phyloP scores from a whole-genome alignment of 352 stramenopile species.

The Phytophthora hibernalis region DNA sequence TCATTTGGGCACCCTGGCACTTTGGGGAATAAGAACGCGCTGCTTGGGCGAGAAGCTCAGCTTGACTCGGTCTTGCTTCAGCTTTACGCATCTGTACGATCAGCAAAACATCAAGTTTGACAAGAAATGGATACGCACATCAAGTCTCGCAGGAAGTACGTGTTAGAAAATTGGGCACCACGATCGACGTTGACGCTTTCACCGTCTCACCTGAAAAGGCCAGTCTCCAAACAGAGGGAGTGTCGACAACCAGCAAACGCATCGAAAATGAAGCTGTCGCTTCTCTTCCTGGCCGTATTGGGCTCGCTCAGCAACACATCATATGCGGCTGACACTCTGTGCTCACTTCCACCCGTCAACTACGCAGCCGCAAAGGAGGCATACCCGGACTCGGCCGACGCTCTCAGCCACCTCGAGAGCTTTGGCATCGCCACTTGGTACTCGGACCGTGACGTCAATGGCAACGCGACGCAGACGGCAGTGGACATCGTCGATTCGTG shows the following conservation, averaged over 20 bases:
- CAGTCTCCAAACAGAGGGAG: slow-evolving; percentile 28
- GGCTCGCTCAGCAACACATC: background rate
- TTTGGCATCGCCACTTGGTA: slow-evolving; percentile 76
- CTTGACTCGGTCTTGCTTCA: slow-evolving; percentile 18
- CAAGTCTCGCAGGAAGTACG: slow-evolving; percentile 14
- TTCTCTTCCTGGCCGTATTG: slow-evolving; percentile 15
- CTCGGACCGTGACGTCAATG: slow-evolving; percentile 51
- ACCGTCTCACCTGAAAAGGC: slow-evolving; percentile 18
- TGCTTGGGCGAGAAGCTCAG: background rate
- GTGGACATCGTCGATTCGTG: slow-evolving; percentile 47
- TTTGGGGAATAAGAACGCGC: too few species aligned
- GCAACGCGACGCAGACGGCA: slow-evolving; percentile 42
- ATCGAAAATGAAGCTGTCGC: slow-evolving; percentile 17
- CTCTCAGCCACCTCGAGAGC: slow-evolving; percentile 60
- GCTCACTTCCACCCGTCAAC: slow-evolving; percentile 50
- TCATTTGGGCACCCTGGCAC: too few species aligned
- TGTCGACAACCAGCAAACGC: slow-evolving; percentile 13
- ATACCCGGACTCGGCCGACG: slow-evolving; percentile 57
- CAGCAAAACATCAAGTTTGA: slow-evolving; percentile 18
- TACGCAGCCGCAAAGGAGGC: slow-evolving; percentile 52
- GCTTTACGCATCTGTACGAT: slow-evolving; percentile 21
- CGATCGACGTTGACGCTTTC: slow-evolving; percentile 15
- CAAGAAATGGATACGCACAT: slow-evolving; percentile 14
- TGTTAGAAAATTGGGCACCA: slow-evolving; percentile 6
- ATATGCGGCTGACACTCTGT: slow-evolving; percentile 46